These are phyloP conservation scores for Ochetophila trinervis DNA, from an alignment of 306 rosid species.

Conservation along the genomic window DNA sequence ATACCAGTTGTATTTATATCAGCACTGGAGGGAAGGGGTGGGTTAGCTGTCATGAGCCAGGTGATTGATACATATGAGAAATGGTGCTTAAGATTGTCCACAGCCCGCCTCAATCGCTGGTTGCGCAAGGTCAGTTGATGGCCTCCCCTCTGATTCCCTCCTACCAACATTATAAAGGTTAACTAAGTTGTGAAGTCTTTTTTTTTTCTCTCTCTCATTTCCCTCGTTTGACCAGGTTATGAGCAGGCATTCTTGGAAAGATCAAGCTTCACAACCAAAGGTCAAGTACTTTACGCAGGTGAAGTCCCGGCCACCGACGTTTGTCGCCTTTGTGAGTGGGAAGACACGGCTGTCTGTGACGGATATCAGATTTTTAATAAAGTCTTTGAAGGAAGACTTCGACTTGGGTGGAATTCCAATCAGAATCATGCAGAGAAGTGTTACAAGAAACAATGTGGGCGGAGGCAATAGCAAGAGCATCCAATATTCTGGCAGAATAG, in stretches of 20 bases:
- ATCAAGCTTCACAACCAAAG: slow-evolving; percentile 87
- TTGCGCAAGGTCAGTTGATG: slow-evolving; percentile 62
- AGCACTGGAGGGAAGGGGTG: slow-evolving; percentile 87
- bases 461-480: slow-evolving; percentile 38
- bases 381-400: slow-evolving; percentile 90
- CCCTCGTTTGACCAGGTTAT: slow-evolving; percentile 55
- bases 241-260: slow-evolving; percentile 99
- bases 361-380: slow-evolving; percentile 70
- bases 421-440: slow-evolving; percentile 71
- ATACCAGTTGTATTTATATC: slow-evolving; percentile 85
- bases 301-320: slow-evolving; percentile 93
- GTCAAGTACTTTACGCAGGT: slow-evolving; percentile 93
- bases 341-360: slow-evolving; percentile 67
- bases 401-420: slow-evolving; percentile 96
- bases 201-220: background rate
- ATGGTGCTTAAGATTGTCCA: slow-evolving; percentile 83
- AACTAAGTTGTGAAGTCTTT: slow-evolving; percentile 12
- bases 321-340: slow-evolving; percentile 82
- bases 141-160: background rate
- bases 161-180: background rate
- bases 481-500: slow-evolving; percentile 27
- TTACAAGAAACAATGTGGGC: slow-evolving; percentile 37
- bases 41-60: slow-evolving; percentile 56
- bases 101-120: slow-evolving; percentile 94
- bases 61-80: slow-evolving; percentile 74